These are phyloP conservation scores for Fomitiporia mediterranea DNA, from an alignment of 1,284 basidiomycete species.

Conservation along the genomic window DNA sequence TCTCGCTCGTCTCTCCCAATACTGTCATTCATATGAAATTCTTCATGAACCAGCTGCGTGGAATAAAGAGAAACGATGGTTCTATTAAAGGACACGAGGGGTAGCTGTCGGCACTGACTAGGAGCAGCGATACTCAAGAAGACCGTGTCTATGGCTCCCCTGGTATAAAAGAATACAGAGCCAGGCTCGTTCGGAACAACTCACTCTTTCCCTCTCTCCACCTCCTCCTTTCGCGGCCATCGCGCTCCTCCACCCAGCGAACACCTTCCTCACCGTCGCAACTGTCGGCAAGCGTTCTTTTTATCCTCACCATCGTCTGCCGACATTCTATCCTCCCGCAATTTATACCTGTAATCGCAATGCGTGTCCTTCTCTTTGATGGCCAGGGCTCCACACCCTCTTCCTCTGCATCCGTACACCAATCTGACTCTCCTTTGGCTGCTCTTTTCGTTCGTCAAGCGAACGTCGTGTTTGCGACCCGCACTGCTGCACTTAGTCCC, in stretches of 20 bases:
- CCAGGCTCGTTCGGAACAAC: constrained; percentile 5
- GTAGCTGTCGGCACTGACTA: too few relatives aligned
- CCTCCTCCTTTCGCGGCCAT: not conserved
- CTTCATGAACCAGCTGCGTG: too few relatives aligned
- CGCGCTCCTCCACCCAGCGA: not conserved
- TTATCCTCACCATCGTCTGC: not conserved
- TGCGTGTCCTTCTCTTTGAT: constrained; percentile 20
- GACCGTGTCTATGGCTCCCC: too few relatives aligned
- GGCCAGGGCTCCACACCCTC: constrained; percentile 17
- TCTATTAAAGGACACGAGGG: too few relatives aligned
- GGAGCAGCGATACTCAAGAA: too few relatives aligned
- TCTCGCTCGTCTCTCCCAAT: too few relatives aligned
- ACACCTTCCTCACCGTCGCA: not conserved
- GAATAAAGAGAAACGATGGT: too few relatives aligned
- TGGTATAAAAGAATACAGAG: too few relatives aligned
- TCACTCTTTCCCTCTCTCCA: constrained; percentile 4
- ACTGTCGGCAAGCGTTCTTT: not conserved
- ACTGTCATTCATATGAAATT: too few relatives aligned
- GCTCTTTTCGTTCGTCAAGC: constrained; percentile 9
- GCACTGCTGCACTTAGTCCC: constrained; percentile 4
- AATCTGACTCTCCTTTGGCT: constrained; percentile 8
- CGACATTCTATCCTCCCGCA: not conserved
- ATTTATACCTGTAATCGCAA: constrained; percentile 3
- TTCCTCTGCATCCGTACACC: not conserved
- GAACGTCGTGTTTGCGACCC: constrained; percentile 1